These are phyloP conservation scores for Astrothelium subdiscretum DNA, from an alignment of 495 filamentous ascomycete genomes.

Conservation along the genomic window DNA sequence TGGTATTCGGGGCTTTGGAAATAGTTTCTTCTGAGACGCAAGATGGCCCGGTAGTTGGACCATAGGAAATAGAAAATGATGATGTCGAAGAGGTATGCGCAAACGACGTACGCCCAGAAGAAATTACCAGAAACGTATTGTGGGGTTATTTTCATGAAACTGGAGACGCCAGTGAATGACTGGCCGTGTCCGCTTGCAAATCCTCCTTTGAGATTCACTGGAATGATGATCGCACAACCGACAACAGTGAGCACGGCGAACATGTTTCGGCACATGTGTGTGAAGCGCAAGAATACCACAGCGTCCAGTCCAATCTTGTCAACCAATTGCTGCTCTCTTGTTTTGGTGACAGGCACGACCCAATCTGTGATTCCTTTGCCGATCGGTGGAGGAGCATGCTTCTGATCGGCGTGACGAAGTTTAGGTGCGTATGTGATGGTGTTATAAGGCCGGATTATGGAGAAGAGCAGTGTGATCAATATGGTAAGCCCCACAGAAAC, in stretches of 20 bases:
- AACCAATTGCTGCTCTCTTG: constrained; percentile 64
- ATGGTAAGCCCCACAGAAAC: constrained; percentile 40
- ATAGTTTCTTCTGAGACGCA: constrained; percentile 60
- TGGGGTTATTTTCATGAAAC: constrained; percentile 45
- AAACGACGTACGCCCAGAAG: constrained; percentile 72
- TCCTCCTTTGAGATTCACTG: constrained; percentile 58
- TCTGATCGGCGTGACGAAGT: constrained; percentile 81
- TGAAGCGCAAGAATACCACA: constrained; percentile 77
- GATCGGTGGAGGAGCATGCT: constrained; percentile 84
- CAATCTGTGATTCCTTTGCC: constrained; percentile 79
- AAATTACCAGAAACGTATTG: constrained; percentile 41
- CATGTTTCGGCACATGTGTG: constrained; percentile 84
- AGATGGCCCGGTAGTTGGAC: constrained; percentile 72
- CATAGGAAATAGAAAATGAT: constrained; percentile 73
- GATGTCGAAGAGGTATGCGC: constrained; percentile 67
- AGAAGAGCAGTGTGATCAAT: constrained; percentile 68
- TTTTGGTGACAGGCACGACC: constrained; percentile 63
- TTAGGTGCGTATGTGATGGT: constrained; percentile 88
- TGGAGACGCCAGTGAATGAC: constrained; percentile 15
- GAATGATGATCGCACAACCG: constrained; percentile 71
- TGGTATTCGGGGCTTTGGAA: constrained; percentile 86
- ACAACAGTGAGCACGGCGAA: constrained; percentile 63
- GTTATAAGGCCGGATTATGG: constrained; percentile 80
- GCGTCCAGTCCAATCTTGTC: constrained; percentile 81
- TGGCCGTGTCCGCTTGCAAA: constrained; percentile 7